Evolutionary conservation across 768 basidiomycete species (phyloP).

Genomic region (Wakefieldia striispora): DNA sequence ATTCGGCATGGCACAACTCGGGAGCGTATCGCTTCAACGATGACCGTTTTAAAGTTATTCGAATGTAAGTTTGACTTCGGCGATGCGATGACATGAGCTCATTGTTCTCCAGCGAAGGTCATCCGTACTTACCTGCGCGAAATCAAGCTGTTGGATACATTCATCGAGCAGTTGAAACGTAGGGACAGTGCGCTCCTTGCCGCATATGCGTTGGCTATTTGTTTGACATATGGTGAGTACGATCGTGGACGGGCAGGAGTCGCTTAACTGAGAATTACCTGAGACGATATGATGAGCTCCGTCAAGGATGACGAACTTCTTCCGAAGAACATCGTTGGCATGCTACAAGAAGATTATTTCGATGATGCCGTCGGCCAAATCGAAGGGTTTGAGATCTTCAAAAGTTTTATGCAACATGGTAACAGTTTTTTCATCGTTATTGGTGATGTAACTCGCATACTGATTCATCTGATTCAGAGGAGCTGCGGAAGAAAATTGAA

Average conservation of each 20-base stretch:
- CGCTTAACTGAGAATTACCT: background rate
- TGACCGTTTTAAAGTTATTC: slow-evolving; percentile 17
- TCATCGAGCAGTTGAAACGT: slow-evolving; percentile 12
- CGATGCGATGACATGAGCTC: background rate
- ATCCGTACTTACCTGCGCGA: slow-evolving; percentile 6
- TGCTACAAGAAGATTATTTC: slow-evolving; percentile 22
- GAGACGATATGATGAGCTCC: slow-evolving; percentile 14
- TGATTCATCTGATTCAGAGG: slow-evolving; percentile 8
- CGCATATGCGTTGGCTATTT: slow-evolving; percentile 17
- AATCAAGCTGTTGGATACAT: slow-evolving; percentile 3
- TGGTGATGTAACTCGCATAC: background rate
- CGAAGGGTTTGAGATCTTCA: slow-evolving; percentile 25
- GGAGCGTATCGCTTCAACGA: slow-evolving; percentile 20
- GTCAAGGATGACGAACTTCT: slow-evolving; percentile 3
- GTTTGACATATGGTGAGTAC: slow-evolving; percentile 15
- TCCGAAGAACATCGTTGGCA: slow-evolving; percentile 17
- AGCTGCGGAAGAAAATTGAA: slow-evolving; percentile 11
- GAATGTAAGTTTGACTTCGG: slow-evolving; percentile 7
- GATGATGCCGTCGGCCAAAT: slow-evolving; percentile 21
- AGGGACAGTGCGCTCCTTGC: slow-evolving; percentile 14
- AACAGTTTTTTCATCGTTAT: background rate
- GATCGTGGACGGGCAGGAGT: background rate
- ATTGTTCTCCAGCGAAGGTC: background rate
- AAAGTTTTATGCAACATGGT: slow-evolving; percentile 18
- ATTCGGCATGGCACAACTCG: background rate